Base-by-base conservation (phyloP, 208 protist genomes). In the Leishmania lainsoni region DNA sequence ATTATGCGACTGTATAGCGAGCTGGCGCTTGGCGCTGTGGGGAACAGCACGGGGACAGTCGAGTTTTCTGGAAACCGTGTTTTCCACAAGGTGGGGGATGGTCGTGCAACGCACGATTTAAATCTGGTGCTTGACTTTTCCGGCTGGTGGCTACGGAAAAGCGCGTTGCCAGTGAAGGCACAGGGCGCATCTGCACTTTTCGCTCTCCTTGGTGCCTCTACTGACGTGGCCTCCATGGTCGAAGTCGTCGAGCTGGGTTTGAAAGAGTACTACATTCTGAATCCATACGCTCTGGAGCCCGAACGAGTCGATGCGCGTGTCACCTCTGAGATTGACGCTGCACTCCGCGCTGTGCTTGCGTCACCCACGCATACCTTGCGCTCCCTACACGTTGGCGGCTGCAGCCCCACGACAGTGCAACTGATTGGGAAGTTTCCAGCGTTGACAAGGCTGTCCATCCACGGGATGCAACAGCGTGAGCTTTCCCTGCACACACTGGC, bases 141-240 rank as follows among this genome's bases (percentile, higher is more conserved):
- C 16, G 3, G 68, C 39, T 72, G 68, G 68, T 72, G 68, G 68
- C 14, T 72, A 5, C 17, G n/a, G 42, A 72, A 72, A 45, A 72
- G 39, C 42, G 42, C 39, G 17, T 42, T 72, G 1, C 68, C 68
- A 3, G 14, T 72, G 2, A 72, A 72, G 68, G 39, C 39, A 16
- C 17, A 16, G 42, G 68, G 26, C 2, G 68, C 68, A 3, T 6
- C 32, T 26, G 39, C 68, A 9, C 14, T 72, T 14, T 29, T 5
- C 32, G 35, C 20, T 14, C 3, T 72, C 39, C 32, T 72, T 2
- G 20, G 20, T 5, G 68, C 42, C 1, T 39, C 42, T 72, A 39
- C 42, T 20, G 68, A 72, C 8, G 39, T 72, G 5, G 32, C 9
- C 5, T 42, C 68, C 6, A 42, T 5, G 68, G 39, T 72, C 42